A percentile compares a stretch with the other conserved stretches of the same genome.
Conservation (phyloP, 2,329 filamentous ascomycete genomes). For the Orbilia javanica region DNA sequence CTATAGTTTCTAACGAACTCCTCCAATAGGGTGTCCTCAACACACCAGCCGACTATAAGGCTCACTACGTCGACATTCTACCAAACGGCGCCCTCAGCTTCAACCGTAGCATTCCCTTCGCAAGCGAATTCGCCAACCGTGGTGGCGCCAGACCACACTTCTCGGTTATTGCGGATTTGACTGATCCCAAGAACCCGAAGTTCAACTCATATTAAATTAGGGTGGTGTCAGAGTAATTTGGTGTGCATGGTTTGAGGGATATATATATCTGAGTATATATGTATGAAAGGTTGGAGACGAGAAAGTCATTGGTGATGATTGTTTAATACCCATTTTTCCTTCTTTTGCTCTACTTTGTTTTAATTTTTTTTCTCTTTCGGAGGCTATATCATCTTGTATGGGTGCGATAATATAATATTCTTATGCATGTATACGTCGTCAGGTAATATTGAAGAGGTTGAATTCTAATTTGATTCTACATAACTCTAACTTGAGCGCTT, state of each 20-base stretch:
- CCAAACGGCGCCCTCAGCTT: conserved; percentile 71
- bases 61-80: conserved; percentile 73
- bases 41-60: conserved; percentile 74
- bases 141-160: conserved; percentile 73
- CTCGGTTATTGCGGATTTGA: conserved; percentile 64
- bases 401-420: conserved; percentile 2
- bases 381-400: conserved; percentile 2
- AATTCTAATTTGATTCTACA: too few species aligned
- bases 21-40: conserved; percentile 69
- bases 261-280: not conserved
- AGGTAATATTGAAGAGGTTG: not conserved
- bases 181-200: conserved; percentile 46
- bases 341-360: not conserved
- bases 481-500: too few species aligned
- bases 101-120: conserved; percentile 73
- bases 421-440: not conserved
- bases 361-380: not conserved
- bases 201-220: conserved; percentile 56
- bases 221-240: not conserved
- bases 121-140: conserved; percentile 69
- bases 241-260: not conserved
- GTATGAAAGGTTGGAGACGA: not conserved
- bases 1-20: conserved; percentile 44
- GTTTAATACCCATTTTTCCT: conserved; percentile 2
- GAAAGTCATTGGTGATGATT: not conserved